Evolutionary conservation across 2,329 filamentous ascomycete genomes (phyloP), one percentile per base, ranked within the genome.

Genomic region (Myotisia sp.): DNA sequence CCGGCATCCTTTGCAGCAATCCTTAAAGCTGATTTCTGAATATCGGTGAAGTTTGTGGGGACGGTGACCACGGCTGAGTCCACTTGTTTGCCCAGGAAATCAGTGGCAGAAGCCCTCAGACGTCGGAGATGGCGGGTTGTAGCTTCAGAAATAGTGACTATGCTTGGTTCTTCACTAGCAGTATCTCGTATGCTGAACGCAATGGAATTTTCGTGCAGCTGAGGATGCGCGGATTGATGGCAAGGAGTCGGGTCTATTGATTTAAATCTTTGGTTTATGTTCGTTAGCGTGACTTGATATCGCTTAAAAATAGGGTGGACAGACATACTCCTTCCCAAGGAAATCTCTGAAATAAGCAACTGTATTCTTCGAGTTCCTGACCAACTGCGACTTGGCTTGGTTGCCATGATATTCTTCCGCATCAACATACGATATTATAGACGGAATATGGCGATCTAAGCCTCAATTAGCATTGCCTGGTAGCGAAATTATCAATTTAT

Each of bases 361-460:
- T 14, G 90, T 94, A 70, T 95, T 95, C 57, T 74, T 73, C 44
- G 84, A 71, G 62, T 98, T 95, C 54, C 90, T 80, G 47, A 95
- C 71, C 39, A 95, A 74, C 64, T 95, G 87, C 44, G 72, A 69
- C 71, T 95, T 98, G 51, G 87, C 90, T 64, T 98, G 87, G 45
- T 81, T 78, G 51, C 90, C 90, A 54, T 92, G 86, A 63, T 92
- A 94, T 64, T 98, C 87, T 55, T 98, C 90, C 46, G 86, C 90
- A 36, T 86, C 79, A 52, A 92, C 79, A 58, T 98, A 98, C 23
- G 90, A 94, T 49, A 98, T 68, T 48, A 92, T 76, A 27, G 85
- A 83, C 45, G 90, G 90, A 46, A 98, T 98, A 61, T 95, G 87
- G 59, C 90, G 86, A 63, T 98, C 90, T 87, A 45, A 8, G 22